Percentiles rank a stretch among this genome's conserved stretches.
phyloP scores from a whole-genome alignment of 192 early-diverging fungal species.

The Backusella psychrophila region DNA sequence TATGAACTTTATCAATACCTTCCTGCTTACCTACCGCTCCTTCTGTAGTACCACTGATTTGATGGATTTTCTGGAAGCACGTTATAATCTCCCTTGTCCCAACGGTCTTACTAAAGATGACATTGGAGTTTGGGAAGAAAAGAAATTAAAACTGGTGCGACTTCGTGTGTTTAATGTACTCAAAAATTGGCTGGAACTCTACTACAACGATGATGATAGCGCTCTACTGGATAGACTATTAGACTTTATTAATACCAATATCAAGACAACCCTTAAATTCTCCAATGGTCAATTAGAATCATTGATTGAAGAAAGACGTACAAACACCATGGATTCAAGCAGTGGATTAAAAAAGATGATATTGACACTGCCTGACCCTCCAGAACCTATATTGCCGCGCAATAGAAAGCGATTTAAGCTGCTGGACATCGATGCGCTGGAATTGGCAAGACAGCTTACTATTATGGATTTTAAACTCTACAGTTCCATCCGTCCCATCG shows the following conservation, averaged over 20 bases:
- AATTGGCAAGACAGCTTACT: conserved; percentile 92
- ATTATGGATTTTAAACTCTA: conserved; percentile 80
- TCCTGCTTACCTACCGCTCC: conserved; percentile 89
- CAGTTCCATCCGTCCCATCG: conserved; percentile 77
- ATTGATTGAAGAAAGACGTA: conserved; percentile 30
- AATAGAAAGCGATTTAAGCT: conserved; percentile 73
- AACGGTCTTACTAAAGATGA: conserved; percentile 59
- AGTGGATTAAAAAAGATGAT: conserved; percentile 59
- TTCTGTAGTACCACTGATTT: conserved; percentile 80
- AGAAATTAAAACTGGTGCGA: conserved; percentile 83
- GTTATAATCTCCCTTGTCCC: conserved; percentile 76
- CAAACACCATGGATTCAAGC: conserved; percentile 42
- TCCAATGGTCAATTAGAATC: conserved; percentile 20
- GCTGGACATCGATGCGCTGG: conserved; percentile 84
- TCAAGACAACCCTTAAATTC: conserved; percentile 24
- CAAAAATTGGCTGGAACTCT: conserved; percentile 89
- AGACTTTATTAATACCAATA: conserved; percentile 20
- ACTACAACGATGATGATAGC: conserved; percentile 76
- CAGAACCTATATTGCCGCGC: conserved; percentile 76
- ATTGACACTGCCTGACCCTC: conserved; percentile 56
- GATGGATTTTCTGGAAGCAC: conserved; percentile 65
- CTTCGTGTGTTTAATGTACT: conserved; percentile 90
- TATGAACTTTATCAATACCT: conserved; percentile 74
- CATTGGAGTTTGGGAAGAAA: conserved; percentile 73
- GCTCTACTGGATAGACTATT: conserved; percentile 26